Evolutionary conservation across 306 rosid species (phyloP).

Genomic region (Citrullus amarus): DNA sequence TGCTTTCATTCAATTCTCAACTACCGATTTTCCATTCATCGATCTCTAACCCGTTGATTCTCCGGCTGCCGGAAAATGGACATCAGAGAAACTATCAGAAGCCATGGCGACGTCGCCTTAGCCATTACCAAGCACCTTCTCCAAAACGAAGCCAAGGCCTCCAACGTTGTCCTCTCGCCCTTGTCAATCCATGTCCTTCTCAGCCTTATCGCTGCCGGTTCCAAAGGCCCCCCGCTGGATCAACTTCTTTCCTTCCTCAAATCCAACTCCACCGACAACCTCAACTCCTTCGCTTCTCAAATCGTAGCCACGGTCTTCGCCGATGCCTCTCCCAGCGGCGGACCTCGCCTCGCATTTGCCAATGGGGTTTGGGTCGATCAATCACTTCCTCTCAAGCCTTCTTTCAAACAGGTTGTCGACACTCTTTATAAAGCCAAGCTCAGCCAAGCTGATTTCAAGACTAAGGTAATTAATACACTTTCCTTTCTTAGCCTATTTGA

Average conservation of each 20-base stretch:
- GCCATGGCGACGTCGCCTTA: slow-evolving; percentile 41
- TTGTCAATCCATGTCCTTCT: slow-evolving; percentile 53
- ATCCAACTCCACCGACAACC: slow-evolving; percentile 40
- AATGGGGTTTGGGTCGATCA: slow-evolving; percentile 57
- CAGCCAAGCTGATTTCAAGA: slow-evolving; percentile 46
- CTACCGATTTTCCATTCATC: not conserved
- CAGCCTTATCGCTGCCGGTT: slow-evolving; percentile 58
- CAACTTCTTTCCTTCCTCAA: slow-evolving; percentile 72
- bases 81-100: slow-evolving; percentile 31
- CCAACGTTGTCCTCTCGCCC: slow-evolving; percentile 66
- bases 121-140: slow-evolving; percentile 37
- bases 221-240: slow-evolving; percentile 49
- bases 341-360: slow-evolving; percentile 54
- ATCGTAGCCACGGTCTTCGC: slow-evolving; percentile 36
- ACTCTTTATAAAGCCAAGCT: slow-evolving; percentile 38
- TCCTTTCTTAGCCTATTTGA: not conserved
- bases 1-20: not conserved
- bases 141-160: slow-evolving; percentile 18
- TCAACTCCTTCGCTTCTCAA: slow-evolving; percentile 52
- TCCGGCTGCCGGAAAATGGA: slow-evolving; percentile 31
- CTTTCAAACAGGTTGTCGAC: slow-evolving; percentile 50
- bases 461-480: slow-evolving; percentile 27
- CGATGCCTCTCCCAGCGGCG: slow-evolving; percentile 54
- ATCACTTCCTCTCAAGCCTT: slow-evolving; percentile 42
- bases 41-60: not conserved